Evolutionary conservation across 1,284 basidiomycete genomes (phyloP).

Genomic region (Inonotus hispidus): DNA sequence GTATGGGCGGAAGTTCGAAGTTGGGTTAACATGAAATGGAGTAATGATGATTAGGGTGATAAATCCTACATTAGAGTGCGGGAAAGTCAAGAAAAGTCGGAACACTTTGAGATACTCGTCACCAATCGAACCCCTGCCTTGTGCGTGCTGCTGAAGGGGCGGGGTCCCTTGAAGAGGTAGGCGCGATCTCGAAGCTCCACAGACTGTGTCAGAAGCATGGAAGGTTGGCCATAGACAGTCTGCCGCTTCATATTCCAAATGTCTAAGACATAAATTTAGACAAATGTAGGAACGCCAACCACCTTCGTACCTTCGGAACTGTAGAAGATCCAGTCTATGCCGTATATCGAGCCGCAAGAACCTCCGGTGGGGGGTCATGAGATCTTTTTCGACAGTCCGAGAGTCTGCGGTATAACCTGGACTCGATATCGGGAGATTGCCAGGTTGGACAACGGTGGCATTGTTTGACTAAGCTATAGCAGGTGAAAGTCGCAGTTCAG

Average conservation of each 20-base stretch:
- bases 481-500: background rate
- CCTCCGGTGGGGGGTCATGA: background rate
- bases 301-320: background rate
- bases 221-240: background rate
- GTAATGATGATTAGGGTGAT: background rate
- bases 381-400: background rate
- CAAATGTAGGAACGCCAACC: background rate
- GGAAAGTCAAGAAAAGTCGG: background rate
- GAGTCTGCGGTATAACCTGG: background rate
- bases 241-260: background rate
- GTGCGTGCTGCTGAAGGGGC: background rate
- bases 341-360: background rate
- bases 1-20: background rate
- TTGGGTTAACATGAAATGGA: background rate
- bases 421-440: background rate
- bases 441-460: background rate
- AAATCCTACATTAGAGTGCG: background rate
- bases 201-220: background rate
- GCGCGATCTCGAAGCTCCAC: background rate
- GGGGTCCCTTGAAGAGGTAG: background rate
- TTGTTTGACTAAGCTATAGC: background rate
- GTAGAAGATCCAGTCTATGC: background rate
- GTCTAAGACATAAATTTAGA: background rate
- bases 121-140: background rate
- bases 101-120: background rate